These are phyloP conservation scores for Linnemannia hyalina DNA, from an alignment of 192 early-diverging fungal species.

Conservation along the genomic window DNA sequence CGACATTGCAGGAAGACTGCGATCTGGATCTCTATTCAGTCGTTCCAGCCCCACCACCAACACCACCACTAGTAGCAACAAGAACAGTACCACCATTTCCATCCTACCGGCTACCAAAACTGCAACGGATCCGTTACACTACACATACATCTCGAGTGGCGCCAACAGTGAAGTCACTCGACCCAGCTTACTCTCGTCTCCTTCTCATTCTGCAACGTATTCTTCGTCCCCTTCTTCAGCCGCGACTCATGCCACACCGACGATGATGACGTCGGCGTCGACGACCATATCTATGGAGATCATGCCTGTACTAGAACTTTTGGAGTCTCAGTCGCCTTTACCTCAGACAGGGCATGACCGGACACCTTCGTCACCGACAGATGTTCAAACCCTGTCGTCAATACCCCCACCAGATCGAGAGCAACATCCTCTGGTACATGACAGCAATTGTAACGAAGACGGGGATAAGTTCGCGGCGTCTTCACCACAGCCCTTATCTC, in stretches of 20 bases:
- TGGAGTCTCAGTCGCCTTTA: background rate
- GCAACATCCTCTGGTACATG: background rate
- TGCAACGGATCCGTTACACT: background rate
- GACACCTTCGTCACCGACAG: background rate
- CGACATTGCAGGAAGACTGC: conserved; percentile 44
- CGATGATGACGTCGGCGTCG: background rate
- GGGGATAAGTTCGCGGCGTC: background rate
- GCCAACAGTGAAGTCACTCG: background rate
- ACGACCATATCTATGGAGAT: background rate
- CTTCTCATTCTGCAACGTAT: background rate
- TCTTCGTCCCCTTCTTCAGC: background rate
- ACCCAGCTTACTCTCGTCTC: background rate
- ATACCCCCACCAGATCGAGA: background rate
- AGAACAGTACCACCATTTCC: background rate
- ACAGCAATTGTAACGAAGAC: background rate
- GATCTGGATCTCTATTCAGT: conserved; percentile 29
- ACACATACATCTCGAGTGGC: background rate
- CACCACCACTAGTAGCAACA: background rate
- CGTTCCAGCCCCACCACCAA: conserved; percentile 6
- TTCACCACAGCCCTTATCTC: background rate
- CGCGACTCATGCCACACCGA: background rate
- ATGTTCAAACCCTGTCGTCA: background rate
- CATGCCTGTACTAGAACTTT: background rate
- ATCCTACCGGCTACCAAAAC: background rate
- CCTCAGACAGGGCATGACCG: background rate